Conservation (phyloP, 441 rosid species). For the Codiaeum variegatum region DNA sequence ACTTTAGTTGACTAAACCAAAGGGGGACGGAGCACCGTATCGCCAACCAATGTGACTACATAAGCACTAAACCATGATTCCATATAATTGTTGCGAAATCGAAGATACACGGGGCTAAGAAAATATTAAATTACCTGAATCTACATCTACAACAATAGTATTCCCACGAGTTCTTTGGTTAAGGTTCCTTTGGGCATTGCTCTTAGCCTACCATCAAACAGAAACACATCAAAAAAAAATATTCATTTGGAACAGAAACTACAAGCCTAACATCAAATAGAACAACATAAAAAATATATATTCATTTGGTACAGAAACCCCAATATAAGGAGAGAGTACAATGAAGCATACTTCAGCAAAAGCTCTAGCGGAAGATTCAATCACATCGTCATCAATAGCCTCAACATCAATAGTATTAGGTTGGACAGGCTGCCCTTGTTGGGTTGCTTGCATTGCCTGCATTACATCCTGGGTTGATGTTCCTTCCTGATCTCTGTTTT, state of each 20-base stretch:
- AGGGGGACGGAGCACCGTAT: neutral
- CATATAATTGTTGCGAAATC: neutral
- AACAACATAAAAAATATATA: conserved; percentile 1
- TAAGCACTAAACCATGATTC: neutral
- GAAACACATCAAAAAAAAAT: conserved; percentile 7
- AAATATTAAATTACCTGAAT: conserved; percentile 44
- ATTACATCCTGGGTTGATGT: conserved; percentile 37
- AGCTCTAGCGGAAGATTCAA: conserved; percentile 72
- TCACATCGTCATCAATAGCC: conserved; percentile 77
- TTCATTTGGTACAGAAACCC: neutral
- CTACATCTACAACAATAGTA: conserved; percentile 40
- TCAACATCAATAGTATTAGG: conserved; percentile 63
- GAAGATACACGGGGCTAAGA: neutral
- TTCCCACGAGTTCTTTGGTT: conserved; percentile 39
- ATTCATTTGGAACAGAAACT: neutral
- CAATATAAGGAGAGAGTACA: conserved; percentile 2
- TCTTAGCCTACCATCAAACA: conserved; percentile 52
- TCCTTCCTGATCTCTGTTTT: conserved; percentile 53
- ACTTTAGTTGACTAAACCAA: conserved; percentile 10
- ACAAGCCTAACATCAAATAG: conserved; percentile 31
- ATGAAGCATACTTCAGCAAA: conserved; percentile 62
- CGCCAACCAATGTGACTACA: neutral
- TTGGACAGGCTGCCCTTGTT: conserved; percentile 29
- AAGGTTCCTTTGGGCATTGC: conserved; percentile 38
- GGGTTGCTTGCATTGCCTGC: conserved; percentile 28